A percentile compares a stretch with the other conserved stretches of the same genome.
phyloP scores from a whole-genome alignment of 441 rosid species.

The Gossypium armourianum region DNA sequence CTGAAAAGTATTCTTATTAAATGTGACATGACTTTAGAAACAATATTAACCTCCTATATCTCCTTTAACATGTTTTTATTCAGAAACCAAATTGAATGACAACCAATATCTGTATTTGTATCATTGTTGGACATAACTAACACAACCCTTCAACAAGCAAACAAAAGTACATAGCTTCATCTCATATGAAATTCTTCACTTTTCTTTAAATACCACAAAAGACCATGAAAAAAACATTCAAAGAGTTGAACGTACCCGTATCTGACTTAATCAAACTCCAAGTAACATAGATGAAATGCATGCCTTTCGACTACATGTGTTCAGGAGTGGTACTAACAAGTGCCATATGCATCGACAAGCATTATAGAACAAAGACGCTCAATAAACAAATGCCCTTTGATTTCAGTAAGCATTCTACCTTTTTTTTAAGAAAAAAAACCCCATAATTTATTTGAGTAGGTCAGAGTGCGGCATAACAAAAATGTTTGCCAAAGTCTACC shows the following conservation, averaged over 20 bases:
- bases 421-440: not conserved
- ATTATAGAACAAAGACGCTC: not conserved
- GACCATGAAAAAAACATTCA: too few species aligned
- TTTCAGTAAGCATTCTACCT: not conserved
- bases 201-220: too few species aligned
- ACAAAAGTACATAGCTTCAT: too few species aligned
- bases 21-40: too few species aligned
- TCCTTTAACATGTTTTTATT: too few species aligned
- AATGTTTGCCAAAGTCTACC: conserved; percentile 25
- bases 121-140: too few species aligned
- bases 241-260: not conserved
- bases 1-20: too few species aligned
- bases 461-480: not conserved
- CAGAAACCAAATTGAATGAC: too few species aligned
- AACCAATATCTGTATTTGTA: too few species aligned
- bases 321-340: not conserved
- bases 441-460: not conserved
- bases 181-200: too few species aligned
- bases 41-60: too few species aligned
- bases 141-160: too few species aligned
- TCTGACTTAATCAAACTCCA: not conserved
- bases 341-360: not conserved
- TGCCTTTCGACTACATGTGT: not conserved
- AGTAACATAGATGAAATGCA: not conserved
- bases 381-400: not conserved